phyloP scores from a whole-genome alignment of 2,329 filamentous ascomycete species.

The Pseudogymnoascus sp. region DNA sequence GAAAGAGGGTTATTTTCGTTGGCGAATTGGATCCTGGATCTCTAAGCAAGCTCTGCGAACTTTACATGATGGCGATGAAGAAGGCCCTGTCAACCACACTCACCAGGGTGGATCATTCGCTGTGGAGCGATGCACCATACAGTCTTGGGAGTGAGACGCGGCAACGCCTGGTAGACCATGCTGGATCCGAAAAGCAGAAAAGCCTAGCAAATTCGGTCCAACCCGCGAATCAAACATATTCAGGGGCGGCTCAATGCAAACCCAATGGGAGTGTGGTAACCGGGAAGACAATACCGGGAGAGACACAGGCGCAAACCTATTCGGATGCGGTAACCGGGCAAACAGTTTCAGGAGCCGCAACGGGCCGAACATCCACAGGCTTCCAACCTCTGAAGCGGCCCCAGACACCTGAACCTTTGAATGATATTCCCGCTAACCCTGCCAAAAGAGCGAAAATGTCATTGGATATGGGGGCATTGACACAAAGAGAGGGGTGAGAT shows the following conservation, averaged over 20 bases:
- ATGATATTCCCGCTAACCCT: background rate
- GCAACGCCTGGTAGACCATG: background rate
- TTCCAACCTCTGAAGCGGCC: background rate
- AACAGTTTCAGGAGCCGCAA: background rate
- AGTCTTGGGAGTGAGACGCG: background rate
- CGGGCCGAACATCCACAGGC: background rate
- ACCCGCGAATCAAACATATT: background rate
- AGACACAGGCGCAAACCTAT: background rate
- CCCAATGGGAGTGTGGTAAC: background rate
- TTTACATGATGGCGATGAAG: background rate
- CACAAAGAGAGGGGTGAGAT: background rate
- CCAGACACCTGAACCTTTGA: background rate
- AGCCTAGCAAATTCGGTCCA: background rate
- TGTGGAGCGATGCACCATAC: background rate
- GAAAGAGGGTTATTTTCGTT: background rate
- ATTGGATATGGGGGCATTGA: background rate
- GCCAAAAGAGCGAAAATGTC: background rate
- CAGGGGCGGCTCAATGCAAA: background rate
- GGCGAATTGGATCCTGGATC: background rate
- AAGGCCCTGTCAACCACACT: background rate
- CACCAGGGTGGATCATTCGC: background rate
- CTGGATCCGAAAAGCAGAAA: background rate
- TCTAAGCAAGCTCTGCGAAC: background rate
- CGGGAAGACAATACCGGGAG: background rate
- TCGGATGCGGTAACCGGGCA: background rate